Conservation (phyloP, 2,329 filamentous ascomycete species). For the Aspergillus sp. region DNA sequence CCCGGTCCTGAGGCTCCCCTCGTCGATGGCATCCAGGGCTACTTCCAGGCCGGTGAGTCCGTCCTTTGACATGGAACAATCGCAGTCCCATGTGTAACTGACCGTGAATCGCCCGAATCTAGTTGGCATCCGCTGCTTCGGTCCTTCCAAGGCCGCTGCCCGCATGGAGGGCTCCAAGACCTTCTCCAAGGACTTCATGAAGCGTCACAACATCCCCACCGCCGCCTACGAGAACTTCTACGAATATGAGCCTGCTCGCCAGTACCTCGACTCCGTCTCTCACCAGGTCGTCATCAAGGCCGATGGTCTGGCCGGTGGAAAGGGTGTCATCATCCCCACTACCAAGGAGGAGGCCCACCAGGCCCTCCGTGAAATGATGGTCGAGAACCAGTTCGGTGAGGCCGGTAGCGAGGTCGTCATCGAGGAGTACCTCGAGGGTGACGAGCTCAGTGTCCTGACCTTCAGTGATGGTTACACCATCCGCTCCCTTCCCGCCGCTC, state of each 20-base stretch:
- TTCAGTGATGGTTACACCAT: constrained; percentile 90
- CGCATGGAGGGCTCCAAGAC: constrained; percentile 95
- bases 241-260: constrained; percentile 69
- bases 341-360: constrained; percentile 79
- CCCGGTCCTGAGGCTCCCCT: constrained; percentile 93
- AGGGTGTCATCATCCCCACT: constrained; percentile 87
- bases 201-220: constrained; percentile 83
- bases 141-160: constrained; percentile 80
- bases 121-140: constrained; percentile 79
- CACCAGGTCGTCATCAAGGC: constrained; percentile 92
- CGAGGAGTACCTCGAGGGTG: constrained; percentile 87
- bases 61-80: background rate
- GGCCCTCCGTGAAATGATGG: constrained; percentile 87
- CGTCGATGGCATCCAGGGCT: constrained; percentile 83
- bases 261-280: constrained; percentile 70
- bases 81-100: background rate
- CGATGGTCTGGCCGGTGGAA: constrained; percentile 85
- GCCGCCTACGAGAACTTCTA: constrained; percentile 88
- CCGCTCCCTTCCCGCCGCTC: constrained; percentile 80
- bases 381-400: constrained; percentile 78
- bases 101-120: background rate
- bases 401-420: constrained; percentile 92
- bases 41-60: constrained; percentile 64
- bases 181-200: constrained; percentile 98
- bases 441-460: constrained; percentile 87